Conservation (phyloP, 1,284 basidiomycete genomes). For the Termitomyces sp. region DNA sequence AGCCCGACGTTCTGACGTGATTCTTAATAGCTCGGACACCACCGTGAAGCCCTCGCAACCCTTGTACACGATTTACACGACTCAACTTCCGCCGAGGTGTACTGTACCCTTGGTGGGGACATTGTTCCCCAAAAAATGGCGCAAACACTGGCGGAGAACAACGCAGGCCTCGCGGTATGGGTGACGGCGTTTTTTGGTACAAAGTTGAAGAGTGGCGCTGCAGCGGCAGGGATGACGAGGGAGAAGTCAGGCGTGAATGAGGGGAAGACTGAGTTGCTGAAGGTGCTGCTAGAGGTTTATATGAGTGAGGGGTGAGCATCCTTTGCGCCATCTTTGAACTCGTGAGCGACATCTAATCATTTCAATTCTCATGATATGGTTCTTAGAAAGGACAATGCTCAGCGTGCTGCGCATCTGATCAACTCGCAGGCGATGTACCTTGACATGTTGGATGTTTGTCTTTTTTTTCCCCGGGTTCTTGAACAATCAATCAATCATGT, state of each 20-base stretch:
- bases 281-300: slow-evolving; percentile 74
- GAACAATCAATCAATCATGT: slow-evolving; percentile 1
- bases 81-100: slow-evolving; percentile 72
- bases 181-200: slow-evolving; percentile 35
- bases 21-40: slow-evolving; percentile 49
- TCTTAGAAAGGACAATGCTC: slow-evolving; percentile 39
- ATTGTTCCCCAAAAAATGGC: slow-evolving; percentile 64
- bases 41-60: slow-evolving; percentile 59
- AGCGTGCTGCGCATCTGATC: slow-evolving; percentile 62
- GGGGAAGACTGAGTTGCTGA: slow-evolving; percentile 53
- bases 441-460: slow-evolving; percentile 68
- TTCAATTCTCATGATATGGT: background rate
- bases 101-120: slow-evolving; percentile 71
- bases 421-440: slow-evolving; percentile 78
- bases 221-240: slow-evolving; percentile 17
- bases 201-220: background rate
- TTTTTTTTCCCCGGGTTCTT: background rate
- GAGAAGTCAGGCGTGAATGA: slow-evolving; percentile 38
- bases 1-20: background rate
- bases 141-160: slow-evolving; percentile 43
- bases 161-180: slow-evolving; percentile 50
- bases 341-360: slow-evolving; percentile 1
- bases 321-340: background rate
- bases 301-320: slow-evolving; percentile 63
- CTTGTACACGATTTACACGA: slow-evolving; percentile 74